Evolutionary conservation across 352 stramenopile genomes (phyloP), one percentile per base, ranked within the genome.

Genomic region (Globisporangium yorkense): DNA sequence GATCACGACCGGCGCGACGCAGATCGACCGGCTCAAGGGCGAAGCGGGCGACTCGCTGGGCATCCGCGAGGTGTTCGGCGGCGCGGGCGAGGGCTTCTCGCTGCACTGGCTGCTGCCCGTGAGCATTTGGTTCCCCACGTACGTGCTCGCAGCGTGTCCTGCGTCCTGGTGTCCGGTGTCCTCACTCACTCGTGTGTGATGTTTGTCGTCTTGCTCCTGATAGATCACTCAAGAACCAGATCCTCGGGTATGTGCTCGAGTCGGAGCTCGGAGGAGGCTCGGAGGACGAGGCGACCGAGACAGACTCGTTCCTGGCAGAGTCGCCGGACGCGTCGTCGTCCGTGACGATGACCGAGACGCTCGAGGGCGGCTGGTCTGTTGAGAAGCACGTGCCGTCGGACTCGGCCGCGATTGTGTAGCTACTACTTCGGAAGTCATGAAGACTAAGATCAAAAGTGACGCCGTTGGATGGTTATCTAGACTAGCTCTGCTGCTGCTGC

Each of bases 21-120:
- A 98, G 65, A 99, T 99, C 76, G 96, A 99, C 74, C 88, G 96
- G 27, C 66, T 99, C 35, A 98, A 99, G 70, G 96, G 93, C 29
- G 87, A 95, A 40, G 71, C 74, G 20, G 61, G 70, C 57, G 77
- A 82, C 18, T 89, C 67, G 56, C 78, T 94, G 39, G 85, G 85
- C 27, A 72, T 94, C 52, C 87, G 75, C 29, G 81, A 94, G 75
- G 85, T 94, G 5, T 96, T 96, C 55, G 84, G 84, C 33, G 85
- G 85, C 12, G 56, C 65, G 7, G 71, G 69, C 53, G 65, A 64
- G 51, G 78, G 77, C 43, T 87, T 93, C 41, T 60, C 79, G 8
- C 57, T 89, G 29, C 68, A 91, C 58, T 94, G 85, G 85, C 67
- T 94, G 15, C 76, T 94, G 18, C 85, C 85, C n/a, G 71, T 92